phyloP scores from a whole-genome alignment of 2,329 filamentous ascomycete genomes.

The Penicillium sp. region DNA sequence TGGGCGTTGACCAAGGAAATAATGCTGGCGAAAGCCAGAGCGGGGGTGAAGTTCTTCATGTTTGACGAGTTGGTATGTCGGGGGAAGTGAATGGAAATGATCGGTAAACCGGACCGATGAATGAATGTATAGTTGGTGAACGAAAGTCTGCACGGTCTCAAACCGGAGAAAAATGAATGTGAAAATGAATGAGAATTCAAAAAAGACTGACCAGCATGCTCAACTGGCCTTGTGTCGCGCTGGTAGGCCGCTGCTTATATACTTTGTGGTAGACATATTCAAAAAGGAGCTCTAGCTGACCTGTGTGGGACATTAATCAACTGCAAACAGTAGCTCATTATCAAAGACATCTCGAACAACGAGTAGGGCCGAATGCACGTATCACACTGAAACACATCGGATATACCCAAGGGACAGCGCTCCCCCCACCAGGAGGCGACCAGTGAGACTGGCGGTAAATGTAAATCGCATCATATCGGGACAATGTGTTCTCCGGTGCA shows the following conservation, averaged over 20 bases:
- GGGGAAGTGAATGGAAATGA: slow-evolving; percentile 19
- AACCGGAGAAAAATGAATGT: slow-evolving; percentile 23
- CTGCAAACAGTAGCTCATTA: slow-evolving; percentile 14
- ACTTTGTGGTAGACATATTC: neutral
- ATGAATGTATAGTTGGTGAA: slow-evolving; percentile 17
- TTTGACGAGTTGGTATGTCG: slow-evolving; percentile 32
- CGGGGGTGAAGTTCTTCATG: slow-evolving; percentile 44
- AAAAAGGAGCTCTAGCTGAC: neutral
- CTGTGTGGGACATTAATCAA: neutral
- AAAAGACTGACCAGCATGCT: slow-evolving; percentile 20
- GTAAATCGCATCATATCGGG: slow-evolving; percentile 6
- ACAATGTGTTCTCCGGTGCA: neutral
- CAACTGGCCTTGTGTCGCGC: neutral
- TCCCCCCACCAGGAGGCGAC: slow-evolving; percentile 13
- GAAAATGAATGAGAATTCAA: slow-evolving; percentile 18
- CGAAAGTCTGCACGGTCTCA: slow-evolving; percentile 20
- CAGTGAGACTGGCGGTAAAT: slow-evolving; percentile 13
- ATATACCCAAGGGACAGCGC: slow-evolving; percentile 9
- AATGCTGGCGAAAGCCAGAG: slow-evolving; percentile 46
- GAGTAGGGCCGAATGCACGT: slow-evolving; percentile 3
- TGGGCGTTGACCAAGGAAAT: slow-evolving; percentile 53
- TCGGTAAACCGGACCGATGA: slow-evolving; percentile 24
- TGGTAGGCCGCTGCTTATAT: slow-evolving; percentile 11
- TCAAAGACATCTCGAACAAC: slow-evolving; percentile 4
- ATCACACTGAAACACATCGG: slow-evolving; percentile 18